Conservation (phyloP, 164 flowering plant genomes). For the Santalum album region DNA sequence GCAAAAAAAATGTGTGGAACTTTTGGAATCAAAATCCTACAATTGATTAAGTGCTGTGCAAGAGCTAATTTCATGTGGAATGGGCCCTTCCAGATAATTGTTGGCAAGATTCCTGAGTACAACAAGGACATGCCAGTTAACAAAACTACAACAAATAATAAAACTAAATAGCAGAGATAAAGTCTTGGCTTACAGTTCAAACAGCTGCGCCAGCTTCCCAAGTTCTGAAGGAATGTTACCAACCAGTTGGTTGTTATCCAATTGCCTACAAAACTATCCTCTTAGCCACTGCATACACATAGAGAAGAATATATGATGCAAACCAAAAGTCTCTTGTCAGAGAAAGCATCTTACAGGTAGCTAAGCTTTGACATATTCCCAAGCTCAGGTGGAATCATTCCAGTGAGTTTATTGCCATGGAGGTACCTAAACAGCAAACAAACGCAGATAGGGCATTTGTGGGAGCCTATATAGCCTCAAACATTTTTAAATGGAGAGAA, state of each 20-base stretch:
- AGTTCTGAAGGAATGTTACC: conserved; percentile 81
- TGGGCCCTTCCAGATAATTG: conserved; percentile 72
- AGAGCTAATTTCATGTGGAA: conserved; percentile 39
- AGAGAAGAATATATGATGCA: not conserved
- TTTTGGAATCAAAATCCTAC: conserved; percentile 28
- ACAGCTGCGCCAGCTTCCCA: conserved; percentile 76
- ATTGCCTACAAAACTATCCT: conserved; percentile 43
- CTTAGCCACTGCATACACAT: not conserved
- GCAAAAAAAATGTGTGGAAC: not conserved
- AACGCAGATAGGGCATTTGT: not conserved
- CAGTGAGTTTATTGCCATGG: conserved; percentile 84
- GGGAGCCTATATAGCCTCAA: not conserved
- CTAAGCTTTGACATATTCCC: conserved; percentile 95
- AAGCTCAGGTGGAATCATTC: conserved; percentile 83
- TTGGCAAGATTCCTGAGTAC: conserved; percentile 68
- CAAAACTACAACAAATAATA: not conserved
- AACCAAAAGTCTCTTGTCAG: not conserved
- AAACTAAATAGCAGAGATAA: not conserved
- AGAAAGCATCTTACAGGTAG: conserved; percentile 52
- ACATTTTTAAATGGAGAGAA: not conserved
- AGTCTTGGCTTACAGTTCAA: conserved; percentile 58
- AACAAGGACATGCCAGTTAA: not conserved
- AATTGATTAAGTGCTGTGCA: conserved; percentile 78
- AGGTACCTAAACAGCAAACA: conserved; percentile 48
- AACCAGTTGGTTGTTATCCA: conserved; percentile 59